Base-by-base conservation (phyloP, 1,284 basidiomycete species). In the Moniliella sp. region DNA sequence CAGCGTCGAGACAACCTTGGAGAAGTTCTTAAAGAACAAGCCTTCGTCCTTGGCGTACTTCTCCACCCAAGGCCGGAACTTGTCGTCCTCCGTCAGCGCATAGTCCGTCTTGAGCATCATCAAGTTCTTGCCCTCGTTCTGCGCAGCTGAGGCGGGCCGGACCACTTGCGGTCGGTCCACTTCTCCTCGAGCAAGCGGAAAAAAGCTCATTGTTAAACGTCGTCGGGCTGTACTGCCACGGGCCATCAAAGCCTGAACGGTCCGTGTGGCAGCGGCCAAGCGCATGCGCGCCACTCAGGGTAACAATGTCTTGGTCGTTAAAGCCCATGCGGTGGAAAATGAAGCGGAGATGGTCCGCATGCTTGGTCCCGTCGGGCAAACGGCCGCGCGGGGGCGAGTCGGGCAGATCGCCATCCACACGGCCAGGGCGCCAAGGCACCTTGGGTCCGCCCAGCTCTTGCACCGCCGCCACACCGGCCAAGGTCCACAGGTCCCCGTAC, bases 251-350 rank as follows among this genome's bases (percentile, higher is more conserved):
- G 21, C 56, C 58, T 4, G 58, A 61, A 34, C 56, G 50, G 41
- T 60, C 71, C 38, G 64, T 45, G 68, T 94, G 88, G 70, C 83
- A 88, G 58, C 88, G 78, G 27, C 86, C 86, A 30, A 94, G 73
- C 40, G 83, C 83, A 61, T 97, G 88, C 27, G 81, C 86, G 48
- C 88, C 88, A 18, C 73, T 73, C 45, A 97, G 75, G 32, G 86
- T 84, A 36, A 93, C 86, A 38, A 57, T 61, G 46, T 61, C 58
- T 45, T 84, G 81, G 66, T 94, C 88, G 62, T 88, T 81, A n/a
- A 93, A 62, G 33, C 62, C 62, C 62, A 63, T 61, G 37, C 46
- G 36, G 48, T 63, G 52, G 46, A 64, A 64, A 40, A 64, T 59
- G 74, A 46, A 69, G 67, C 88, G 72, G 39, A 94, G 65, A 62